Base-by-base conservation (phyloP, 208 protist species). In the Endotrypanum monterogeii region DNA sequence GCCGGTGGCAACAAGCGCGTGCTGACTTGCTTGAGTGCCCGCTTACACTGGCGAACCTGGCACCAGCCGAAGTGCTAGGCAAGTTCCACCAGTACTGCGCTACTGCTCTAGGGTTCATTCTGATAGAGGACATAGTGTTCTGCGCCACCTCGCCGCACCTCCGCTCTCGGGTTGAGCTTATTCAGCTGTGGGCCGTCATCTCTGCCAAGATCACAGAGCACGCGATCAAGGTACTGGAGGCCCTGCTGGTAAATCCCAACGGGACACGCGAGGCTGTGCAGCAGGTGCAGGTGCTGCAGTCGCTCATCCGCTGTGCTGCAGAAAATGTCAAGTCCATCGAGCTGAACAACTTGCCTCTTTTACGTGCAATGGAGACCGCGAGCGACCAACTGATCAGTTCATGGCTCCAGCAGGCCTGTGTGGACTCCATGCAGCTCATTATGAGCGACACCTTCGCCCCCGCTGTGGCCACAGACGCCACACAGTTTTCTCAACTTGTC, bases 41-140 rank as follows among this genome's bases (percentile, higher is more conserved):
- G 46, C 71, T 88, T n/a, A 28, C 57, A 41, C 23, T 83, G 25
- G 80, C 87, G 18, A 76, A 78, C 30, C 48, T 86, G 44, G 30
- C 73, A 37, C 78, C 73, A 20, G 56, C 82, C 48, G 79, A 83
- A 55, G 67, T 88, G 65, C 86, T 93, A 35, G 71, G 37, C 5
- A 82, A 82, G 28, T 94, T 95, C 55, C 76, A 81, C 68, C 61
- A 70, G 25, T 94, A 87, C 76, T 96, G 86, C 72, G 81, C 78
- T 14, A 89, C 80, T 8, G 88, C 85, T 12, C 76, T 97, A 32
- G 93, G 93, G 30, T 95, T 96, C 79, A 85, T 96, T 35, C 73
- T 97, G 14, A 89, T 95, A 50, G 90, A 97, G 82, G 91, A 97
- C 67, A 76, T 95, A 32, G 89, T 95, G 39, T 87, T 90, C 78